A percentile compares a stretch with the other conserved stretches of the same genome.
These are phyloP conservation scores for Fusarium sp. DNA, from an alignment of 2,329 filamentous ascomycete genomes.

Conservation along the genomic window DNA sequence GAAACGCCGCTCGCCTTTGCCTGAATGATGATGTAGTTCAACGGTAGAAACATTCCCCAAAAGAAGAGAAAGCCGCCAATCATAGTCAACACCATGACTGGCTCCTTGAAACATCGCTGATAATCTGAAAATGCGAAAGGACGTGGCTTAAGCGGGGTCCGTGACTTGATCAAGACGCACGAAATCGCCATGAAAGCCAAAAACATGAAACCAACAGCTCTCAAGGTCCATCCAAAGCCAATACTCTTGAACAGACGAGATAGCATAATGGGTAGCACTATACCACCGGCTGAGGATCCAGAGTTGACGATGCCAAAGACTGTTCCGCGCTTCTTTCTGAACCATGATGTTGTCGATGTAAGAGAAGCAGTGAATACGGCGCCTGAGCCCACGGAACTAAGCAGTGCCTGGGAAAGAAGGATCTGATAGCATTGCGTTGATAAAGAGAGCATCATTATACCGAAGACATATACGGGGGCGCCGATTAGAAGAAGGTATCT, in stretches of 20 bases:
- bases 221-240: not conserved
- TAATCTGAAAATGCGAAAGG: not conserved
- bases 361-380: accelerated
- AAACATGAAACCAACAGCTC: not conserved
- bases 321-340: not conserved
- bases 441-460: not conserved
- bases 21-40: not conserved
- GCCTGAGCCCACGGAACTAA: not conserved
- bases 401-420: accelerated
- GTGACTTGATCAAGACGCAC: not conserved
- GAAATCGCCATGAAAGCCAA: not conserved
- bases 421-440: not conserved
- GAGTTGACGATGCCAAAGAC: not conserved
- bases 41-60: not conserved
- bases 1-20: not conserved
- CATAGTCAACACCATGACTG: not conserved
- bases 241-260: not conserved
- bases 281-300: not conserved
- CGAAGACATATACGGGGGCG: not conserved
- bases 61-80: not conserved
- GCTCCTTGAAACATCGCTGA: accelerated
- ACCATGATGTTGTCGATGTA: not conserved
- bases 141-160: accelerated
- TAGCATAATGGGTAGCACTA: not conserved
- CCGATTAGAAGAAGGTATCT: not conserved